Base-by-base conservation (phyloP, 768 basidiomycete species). In the Tubosaeta sp. region DNA sequence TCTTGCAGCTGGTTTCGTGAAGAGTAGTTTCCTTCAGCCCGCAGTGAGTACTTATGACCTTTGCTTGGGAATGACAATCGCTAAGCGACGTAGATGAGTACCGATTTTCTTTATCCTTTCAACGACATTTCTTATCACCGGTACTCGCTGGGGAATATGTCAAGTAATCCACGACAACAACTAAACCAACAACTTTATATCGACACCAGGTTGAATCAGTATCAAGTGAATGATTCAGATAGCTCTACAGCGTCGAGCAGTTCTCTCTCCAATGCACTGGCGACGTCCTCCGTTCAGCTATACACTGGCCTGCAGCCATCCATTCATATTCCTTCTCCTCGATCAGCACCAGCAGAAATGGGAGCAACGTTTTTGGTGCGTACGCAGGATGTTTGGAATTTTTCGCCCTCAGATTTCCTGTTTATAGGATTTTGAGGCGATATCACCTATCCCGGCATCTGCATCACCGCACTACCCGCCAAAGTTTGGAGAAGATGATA, bases 181-280 rank as follows among this genome's bases (percentile, higher is more conserved):
- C 18, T 3, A 18, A 51, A 32, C 30, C 53, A 43, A 12, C 53
- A n/a, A 10, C 66, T 66, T 35, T 36, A 51, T 12, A 54, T 66
- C 7, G 1, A 63, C 25, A 68, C 65, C 3, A 51, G 52, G 38
- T 27, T 66, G 34, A 35, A 18, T 22, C 12, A 35, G 19, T 36
- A 10, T 38, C 52, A 16, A 14, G 21, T 41, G 7, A 30, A 44
- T 24, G 64, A 61, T 27, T 27, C 52, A 9, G 59, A 49, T 1
- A 42, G 27, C 12, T 66, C 64, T 29, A 54, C 61, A 5, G 32
- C 59, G 0, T 61, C 62, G 9, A 51, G 49, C 29, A 40, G 39
- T 9, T 59, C 59, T 30, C 29, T 54, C 12, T 25, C 30, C 18
- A 19, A 25, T 7, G 6, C 27, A 30, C n/a, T 55, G 22, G 39